phyloP scores from a whole-genome alignment of 768 basidiomycete genomes.

The Gautieria morchelliformis region DNA sequence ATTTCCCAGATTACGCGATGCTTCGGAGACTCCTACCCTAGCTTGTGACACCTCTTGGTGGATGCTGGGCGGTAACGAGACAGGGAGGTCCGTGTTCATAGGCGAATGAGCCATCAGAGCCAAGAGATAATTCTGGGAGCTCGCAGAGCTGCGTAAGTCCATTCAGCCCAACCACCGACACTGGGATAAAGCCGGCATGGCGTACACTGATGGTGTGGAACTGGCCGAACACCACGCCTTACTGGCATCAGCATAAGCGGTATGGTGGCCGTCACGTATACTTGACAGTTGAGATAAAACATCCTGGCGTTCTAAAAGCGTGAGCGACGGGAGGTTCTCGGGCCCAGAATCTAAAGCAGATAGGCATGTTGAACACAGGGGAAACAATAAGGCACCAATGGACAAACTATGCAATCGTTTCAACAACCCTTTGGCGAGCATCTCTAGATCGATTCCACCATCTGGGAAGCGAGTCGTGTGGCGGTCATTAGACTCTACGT shows the following conservation, averaged over 20 bases:
- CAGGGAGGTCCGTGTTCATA: background rate
- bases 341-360: background rate
- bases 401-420: background rate
- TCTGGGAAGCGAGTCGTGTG: too few relatives aligned
- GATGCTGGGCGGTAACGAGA: background rate
- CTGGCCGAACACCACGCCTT: background rate
- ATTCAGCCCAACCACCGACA: too few relatives aligned
- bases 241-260: background rate
- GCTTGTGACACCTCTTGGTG: background rate
- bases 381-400: background rate
- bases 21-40: background rate
- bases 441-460: background rate
- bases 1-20: background rate
- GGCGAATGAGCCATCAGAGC: background rate
- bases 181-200: too few relatives aligned
- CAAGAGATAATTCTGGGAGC: background rate
- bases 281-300: background rate
- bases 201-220: background rate
- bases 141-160: background rate
- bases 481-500: too few relatives aligned
- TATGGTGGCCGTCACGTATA: background rate
- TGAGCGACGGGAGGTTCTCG: background rate
- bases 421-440: background rate
- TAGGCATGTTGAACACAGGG: background rate
- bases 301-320: background rate